These are phyloP conservation scores for Lanmaoa pseudosensibilis DNA, from an alignment of 768 basidiomycete genomes.

Conservation along the genomic window DNA sequence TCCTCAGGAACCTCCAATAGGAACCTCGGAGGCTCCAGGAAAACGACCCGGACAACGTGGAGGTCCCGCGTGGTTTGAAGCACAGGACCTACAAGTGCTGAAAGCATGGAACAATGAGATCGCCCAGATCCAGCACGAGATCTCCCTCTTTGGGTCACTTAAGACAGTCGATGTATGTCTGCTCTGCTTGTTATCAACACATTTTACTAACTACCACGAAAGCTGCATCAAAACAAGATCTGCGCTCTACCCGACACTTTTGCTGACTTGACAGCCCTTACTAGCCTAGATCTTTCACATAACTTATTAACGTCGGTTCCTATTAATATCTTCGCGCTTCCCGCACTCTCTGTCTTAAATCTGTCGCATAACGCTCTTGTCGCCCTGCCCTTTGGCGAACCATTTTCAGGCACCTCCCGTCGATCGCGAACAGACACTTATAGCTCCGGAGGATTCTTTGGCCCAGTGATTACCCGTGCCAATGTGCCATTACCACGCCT, in stretches of 20 bases:
- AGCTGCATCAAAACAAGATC: constrained; percentile 80
- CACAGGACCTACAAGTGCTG: constrained; percentile 71
- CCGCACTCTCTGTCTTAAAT: constrained; percentile 64
- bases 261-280: constrained; percentile 65
- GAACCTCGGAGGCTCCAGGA: constrained; percentile 37
- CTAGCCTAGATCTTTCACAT: constrained; percentile 70
- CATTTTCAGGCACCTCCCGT: constrained; percentile 42
- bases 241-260: constrained; percentile 61
- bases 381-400: constrained; percentile 59
- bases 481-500: constrained; percentile 66
- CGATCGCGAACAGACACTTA: constrained; percentile 27
- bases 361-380: constrained; percentile 69
- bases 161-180: constrained; percentile 73
- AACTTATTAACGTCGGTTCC: constrained; percentile 68
- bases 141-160: constrained; percentile 80
- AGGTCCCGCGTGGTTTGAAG: constrained; percentile 74
- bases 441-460: constrained; percentile 59
- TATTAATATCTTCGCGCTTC: constrained; percentile 62
- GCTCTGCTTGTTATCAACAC: not conserved
- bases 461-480: constrained; percentile 60
- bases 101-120: constrained; percentile 85
- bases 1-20: constrained; percentile 54
- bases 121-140: constrained; percentile 74
- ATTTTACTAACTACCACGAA: not conserved
- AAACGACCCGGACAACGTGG: constrained; percentile 44